phyloP scores from a whole-genome alignment of 2,329 filamentous ascomycete genomes.

The Acephala macrosclerotiorum region DNA sequence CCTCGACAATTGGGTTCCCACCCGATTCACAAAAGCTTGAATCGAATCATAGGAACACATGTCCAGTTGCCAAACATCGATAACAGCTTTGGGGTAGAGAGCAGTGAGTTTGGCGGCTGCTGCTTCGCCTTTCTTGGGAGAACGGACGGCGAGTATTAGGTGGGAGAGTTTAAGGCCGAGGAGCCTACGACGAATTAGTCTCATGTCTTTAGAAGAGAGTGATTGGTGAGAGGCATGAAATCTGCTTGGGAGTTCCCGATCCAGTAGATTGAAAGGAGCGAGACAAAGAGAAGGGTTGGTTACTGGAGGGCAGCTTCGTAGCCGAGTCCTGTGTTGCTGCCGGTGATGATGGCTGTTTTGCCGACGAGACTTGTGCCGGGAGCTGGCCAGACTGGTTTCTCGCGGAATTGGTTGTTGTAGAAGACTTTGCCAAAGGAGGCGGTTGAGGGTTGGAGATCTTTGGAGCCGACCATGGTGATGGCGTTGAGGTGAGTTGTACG shows the following conservation, averaged over 20 bases:
- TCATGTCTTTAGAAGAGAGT: too few species aligned
- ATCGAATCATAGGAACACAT: slow-evolving; percentile 55
- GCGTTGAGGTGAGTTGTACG: too few species aligned
- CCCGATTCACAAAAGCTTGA: slow-evolving; percentile 48
- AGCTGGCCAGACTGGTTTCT: slow-evolving; percentile 20
- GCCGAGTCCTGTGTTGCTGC: slow-evolving; percentile 56
- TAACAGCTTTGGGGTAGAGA: slow-evolving; percentile 36
- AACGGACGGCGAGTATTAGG: slow-evolving; percentile 57
- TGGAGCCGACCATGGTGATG: slow-evolving; percentile 37
- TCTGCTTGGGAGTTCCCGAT: too few species aligned
- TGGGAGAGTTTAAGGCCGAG: slow-evolving; percentile 49
- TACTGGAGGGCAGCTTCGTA: slow-evolving; percentile 50
- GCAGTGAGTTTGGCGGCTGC: slow-evolving; percentile 47
- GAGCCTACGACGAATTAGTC: too few species aligned
- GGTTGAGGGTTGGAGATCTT: slow-evolving; percentile 35
- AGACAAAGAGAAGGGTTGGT: too few species aligned
- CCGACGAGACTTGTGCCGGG: slow-evolving; percentile 39
- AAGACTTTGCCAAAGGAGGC: slow-evolving; percentile 28
- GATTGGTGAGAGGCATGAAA: too few species aligned
- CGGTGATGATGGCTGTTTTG: slow-evolving; percentile 54
- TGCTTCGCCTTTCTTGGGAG: slow-evolving; percentile 49
- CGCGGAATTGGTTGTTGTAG: slow-evolving; percentile 22
- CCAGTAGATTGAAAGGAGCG: too few species aligned
- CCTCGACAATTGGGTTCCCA: slow-evolving; percentile 38
- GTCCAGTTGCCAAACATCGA: slow-evolving; percentile 58